Evolutionary conservation across 1,284 basidiomycete genomes (phyloP), one percentile per base, ranked within the genome.

Genomic region (Trametes hirsuta): DNA sequence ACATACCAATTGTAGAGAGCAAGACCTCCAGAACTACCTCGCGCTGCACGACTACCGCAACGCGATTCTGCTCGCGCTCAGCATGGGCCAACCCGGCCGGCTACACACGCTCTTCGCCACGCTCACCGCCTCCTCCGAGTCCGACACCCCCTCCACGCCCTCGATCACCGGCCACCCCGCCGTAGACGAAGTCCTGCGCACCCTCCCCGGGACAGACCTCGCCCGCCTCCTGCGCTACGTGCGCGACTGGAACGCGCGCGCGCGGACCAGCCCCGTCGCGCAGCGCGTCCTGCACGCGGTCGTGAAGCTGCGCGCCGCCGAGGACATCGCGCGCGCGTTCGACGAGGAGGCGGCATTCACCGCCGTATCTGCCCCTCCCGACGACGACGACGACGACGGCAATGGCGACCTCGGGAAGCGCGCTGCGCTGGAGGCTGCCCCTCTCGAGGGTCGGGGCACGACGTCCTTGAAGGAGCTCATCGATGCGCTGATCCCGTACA

Each of bases 1-100:
- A 60, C 42, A 18, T 42, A 22, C 30, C 46, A 37, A 46, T 39
- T 44, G 11, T 74, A 96, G 94, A 72, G 95, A 98, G 72, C 97
- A 99, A 84, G 93, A 97, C 70, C 97, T 97, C 73, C 76, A 86
- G 68, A 98, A 98, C 74, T 97, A 94, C 71, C 78, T 99, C 62
- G 81, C 87, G 8, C 77, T 96, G 63, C 87, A 91, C 67, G 96
- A 99, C 75, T 98, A 98, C 77, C 87, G 86, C 55, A 89, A 87
- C 68, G 97, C 97, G 0, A 96, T 99, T 69, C 80, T 90, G 63
- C 84, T 99, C 47, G 95, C 97, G 3, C 81, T 99, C 55, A 86
- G 89, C 3, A 95, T 98, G 88, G 85, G 90, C 56, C 97, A 99
- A 70, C 97, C 97, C 12, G 93, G 94, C 25, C 86, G 96, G 18